Evolutionary conservation across 2,329 filamentous ascomycete species (phyloP), one percentile per base, ranked within the genome.

Genomic region (Trichoderma brevicompactum): DNA sequence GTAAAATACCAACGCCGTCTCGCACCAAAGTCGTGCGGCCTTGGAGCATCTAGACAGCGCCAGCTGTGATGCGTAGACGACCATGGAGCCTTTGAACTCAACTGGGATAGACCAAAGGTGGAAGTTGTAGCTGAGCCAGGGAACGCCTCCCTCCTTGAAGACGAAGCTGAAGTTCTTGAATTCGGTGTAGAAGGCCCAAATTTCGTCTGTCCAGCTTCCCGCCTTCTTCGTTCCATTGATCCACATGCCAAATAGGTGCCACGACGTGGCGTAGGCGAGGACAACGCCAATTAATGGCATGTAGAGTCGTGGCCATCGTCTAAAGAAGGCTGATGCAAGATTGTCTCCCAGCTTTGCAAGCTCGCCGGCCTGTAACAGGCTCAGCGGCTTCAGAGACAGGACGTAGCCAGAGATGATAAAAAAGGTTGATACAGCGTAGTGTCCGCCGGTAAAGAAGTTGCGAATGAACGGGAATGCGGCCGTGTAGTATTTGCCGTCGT

Each of bases 141-240:
- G 82, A 9, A 82, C 77, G 1, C 83, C 84, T 7, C 86, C 85
- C 7, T 79, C 80, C 48, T 84, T 83, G 76, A 86, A 91, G 44
- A 89, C 73, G 72, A 88, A 91, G 74, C 83, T 90, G 77, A 88
- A 90, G 74, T 89, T 89, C 73, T 90, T 91, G 72, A 85, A 79
- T 72, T 90, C 85, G 66, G 73, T 66, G 68, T 83, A 83, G 70
- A 81, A 79, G 6, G 73, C 69, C 77, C 81, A 84, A 1, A 86
- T 67, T 69, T 88, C 85, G 10, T 80, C 81, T 7, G 72, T 67
- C 70, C 82, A 81, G 38, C 69, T 83, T 5, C 68, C 68, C 66
- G 82, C 74, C 10, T 76, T 73, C 13, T 77, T 74, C 23, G 74
- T 74, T 12, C 79, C 76, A 7, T 78, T 65, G 7, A 77, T 76